A percentile compares a stretch with the other conserved stretches of the same genome.
Evolutionary conservation across 2,329 filamentous ascomycete genomes (phyloP).

Genomic region (Calonectria crousiana): DNA sequence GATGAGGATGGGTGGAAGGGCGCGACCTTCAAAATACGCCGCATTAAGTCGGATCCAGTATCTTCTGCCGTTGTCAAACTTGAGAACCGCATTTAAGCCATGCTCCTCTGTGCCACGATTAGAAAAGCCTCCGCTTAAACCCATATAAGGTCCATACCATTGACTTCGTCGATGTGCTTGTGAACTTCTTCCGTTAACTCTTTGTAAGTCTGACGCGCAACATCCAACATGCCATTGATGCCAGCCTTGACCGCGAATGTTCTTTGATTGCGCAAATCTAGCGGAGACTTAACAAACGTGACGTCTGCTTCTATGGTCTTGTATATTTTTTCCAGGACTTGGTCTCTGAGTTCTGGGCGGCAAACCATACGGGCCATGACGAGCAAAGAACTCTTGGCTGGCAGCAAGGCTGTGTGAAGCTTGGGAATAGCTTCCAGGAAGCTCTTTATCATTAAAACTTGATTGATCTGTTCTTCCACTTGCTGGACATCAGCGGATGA

Average conservation of each 20-base stretch:
- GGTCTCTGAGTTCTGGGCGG: slow-evolving; percentile 69
- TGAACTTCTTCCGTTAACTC: slow-evolving; percentile 85
- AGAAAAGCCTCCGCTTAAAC: not conserved
- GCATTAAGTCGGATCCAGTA: slow-evolving; percentile 81
- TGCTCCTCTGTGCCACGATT: slow-evolving; percentile 60
- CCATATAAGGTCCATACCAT: slow-evolving; percentile 59
- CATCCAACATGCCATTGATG: slow-evolving; percentile 87
- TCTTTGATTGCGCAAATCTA: slow-evolving; percentile 90
- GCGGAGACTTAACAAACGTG: slow-evolving; percentile 79
- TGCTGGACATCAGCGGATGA: slow-evolving; percentile 73
- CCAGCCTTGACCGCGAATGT: slow-evolving; percentile 91
- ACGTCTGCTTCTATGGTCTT: slow-evolving; percentile 84
- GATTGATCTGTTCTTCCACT: slow-evolving; percentile 86
- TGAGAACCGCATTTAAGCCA: slow-evolving; percentile 73
- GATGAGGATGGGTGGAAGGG: slow-evolving; percentile 78
- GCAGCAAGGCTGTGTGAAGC: slow-evolving; percentile 75
- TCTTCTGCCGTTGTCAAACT: slow-evolving; percentile 81
- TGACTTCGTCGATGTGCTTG: slow-evolving; percentile 76
- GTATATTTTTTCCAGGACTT: slow-evolving; percentile 74
- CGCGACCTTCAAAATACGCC: slow-evolving; percentile 70
- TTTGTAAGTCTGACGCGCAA: slow-evolving; percentile 89
- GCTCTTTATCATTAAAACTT: slow-evolving; percentile 87
- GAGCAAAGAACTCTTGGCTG: slow-evolving; percentile 74
- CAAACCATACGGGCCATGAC: slow-evolving; percentile 78
- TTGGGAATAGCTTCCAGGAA: slow-evolving; percentile 78